Conservation (phyloP, 305 asterid species). For the Solanum hybrid region DNA sequence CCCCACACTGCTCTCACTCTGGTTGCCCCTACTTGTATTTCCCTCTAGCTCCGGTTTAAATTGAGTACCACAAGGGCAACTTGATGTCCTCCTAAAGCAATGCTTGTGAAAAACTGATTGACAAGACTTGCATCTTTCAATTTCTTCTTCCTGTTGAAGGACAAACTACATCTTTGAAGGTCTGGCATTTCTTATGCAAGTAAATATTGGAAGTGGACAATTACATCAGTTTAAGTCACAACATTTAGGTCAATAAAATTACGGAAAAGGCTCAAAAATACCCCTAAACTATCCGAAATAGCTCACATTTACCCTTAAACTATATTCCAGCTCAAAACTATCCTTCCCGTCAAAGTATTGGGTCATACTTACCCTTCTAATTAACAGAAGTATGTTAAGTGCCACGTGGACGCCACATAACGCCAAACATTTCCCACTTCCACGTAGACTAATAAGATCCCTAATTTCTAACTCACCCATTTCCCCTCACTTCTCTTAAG, state of each 20-base stretch:
- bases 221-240: not conserved
- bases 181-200: not conserved
- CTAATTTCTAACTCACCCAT: too few species aligned
- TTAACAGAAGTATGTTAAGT: too few species aligned
- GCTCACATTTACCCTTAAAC: too few species aligned
- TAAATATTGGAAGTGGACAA: not conserved
- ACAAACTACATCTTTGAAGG: conserved; percentile 2
- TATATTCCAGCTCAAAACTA: too few species aligned
- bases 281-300: too few species aligned
- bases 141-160: conserved; percentile 65
- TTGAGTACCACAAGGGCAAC: conserved; percentile 64
- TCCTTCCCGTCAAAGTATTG: too few species aligned
- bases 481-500: too few species aligned
- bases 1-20: conserved; percentile 11
- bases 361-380: too few species aligned
- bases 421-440: too few species aligned
- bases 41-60: conserved; percentile 26
- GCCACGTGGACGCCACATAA: too few species aligned
- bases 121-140: conserved; percentile 70
- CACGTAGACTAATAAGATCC: too few species aligned
- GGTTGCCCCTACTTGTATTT: conserved; percentile 15
- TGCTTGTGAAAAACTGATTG: conserved; percentile 60
- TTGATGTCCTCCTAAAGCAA: conserved; percentile 52
- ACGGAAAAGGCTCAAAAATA: too few species aligned
- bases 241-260: not conserved